Percentiles rank a stretch among this genome's conserved stretches.
Conservation (phyloP, 495 filamentous ascomycete species). For the Trichocladium antarcticum region DNA sequence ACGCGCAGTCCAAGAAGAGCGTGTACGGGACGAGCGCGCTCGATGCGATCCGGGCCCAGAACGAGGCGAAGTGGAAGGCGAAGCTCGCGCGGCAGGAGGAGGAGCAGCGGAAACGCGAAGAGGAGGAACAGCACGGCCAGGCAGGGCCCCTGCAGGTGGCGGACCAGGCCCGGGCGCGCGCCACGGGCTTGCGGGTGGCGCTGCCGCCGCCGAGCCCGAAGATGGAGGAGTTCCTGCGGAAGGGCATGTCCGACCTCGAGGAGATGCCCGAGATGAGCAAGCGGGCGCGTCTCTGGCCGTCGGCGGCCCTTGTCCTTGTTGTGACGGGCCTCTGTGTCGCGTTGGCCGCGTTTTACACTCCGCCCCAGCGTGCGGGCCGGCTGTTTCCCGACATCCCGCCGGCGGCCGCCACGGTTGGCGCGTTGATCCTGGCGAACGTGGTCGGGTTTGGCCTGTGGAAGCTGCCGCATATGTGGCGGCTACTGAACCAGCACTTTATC, state of each 20-base stretch:
- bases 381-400: constrained; percentile 66
- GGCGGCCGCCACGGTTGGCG: constrained; percentile 62
- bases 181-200: neutral
- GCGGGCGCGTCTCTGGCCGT: constrained; percentile 54
- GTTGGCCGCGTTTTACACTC: constrained; percentile 51
- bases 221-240: constrained; percentile 28
- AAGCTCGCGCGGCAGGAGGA: constrained; percentile 40
- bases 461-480: constrained; percentile 54
- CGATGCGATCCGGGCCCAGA: constrained; percentile 38
- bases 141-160: constrained; percentile 41
- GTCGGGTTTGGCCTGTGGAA: constrained; percentile 54
- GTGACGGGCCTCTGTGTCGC: constrained; percentile 41
- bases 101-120: constrained; percentile 37
- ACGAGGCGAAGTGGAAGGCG: constrained; percentile 35
- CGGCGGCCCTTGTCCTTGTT: constrained; percentile 44
- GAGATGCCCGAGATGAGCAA: constrained; percentile 39
- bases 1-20: constrained; percentile 5
- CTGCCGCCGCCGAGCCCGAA: constrained; percentile 1
- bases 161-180: constrained; percentile 12
- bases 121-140: constrained; percentile 38
- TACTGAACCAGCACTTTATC: constrained; percentile 72
- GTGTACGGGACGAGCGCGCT: constrained; percentile 40
- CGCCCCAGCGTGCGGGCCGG: constrained; percentile 47
- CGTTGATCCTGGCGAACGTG: constrained; percentile 55
- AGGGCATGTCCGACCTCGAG: constrained; percentile 33